Evolutionary conservation across 78 protist species (phyloP), one percentile per base, ranked within the genome.

Genomic region (Dictyostelium firmibasis): DNA sequence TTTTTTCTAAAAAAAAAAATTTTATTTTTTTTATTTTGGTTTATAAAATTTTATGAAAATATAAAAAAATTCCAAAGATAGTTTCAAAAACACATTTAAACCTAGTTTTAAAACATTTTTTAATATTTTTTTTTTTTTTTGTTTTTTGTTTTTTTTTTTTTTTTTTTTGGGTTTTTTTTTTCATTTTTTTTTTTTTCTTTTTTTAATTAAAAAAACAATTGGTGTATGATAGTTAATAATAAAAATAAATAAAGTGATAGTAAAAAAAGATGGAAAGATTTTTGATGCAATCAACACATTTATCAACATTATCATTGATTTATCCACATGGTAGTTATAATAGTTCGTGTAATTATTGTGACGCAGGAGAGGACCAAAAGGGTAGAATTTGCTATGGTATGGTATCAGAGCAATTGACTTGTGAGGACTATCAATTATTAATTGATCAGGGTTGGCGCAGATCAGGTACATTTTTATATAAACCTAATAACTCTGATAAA

Each of bases 401-500:
- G 85, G 33, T 10, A 3, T 36, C 82, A 16, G 36, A 67, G 7
- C 86, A 79, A 16, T 47, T 79, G 3, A 89, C 94, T 44, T 85
- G 81, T 53, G 83, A 89, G 33, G 86, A 89, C 57, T 89, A 89
- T 81, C 94, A 81, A 35, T 20, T n/a, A 5, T 33, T 92, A 16
- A 85, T 81, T 36, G 96, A 96, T 31, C 53, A 79, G 0, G 93
- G 96, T n/a, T 93, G 97, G 97, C 93, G 97, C 31, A 25, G 94
- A 14, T 93, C 96, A 9, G 97, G 97, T 14, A 70, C 85, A 50
- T 94, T 43, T 67, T 0, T 93, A 27, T 96, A 96, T 92, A 93
- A 91, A 78, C 97, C 97, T 7, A 85, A 89, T 23, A 89, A 89
- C 25, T 2, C 31, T 27, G 74, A 57, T 43, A 29, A 0, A 25